Conservation (phyloP, 441 rosid species). For the Pelargonium myrrhifolium region DNA sequence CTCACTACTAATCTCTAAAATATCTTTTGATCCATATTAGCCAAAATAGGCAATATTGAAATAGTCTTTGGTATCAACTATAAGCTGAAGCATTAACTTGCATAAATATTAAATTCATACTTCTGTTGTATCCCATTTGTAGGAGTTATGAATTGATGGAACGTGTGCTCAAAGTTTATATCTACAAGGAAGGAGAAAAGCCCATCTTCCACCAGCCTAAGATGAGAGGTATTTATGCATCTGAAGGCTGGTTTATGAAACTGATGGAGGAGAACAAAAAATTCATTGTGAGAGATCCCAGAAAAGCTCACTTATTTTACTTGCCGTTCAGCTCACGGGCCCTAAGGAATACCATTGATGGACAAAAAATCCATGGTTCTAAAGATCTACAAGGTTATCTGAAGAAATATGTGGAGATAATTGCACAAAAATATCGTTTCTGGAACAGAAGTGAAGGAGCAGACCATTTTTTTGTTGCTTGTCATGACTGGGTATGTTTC, state of each 20-base stretch:
- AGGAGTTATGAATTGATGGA: conserved; percentile 91
- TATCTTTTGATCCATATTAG: not conserved
- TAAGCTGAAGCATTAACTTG: conserved; percentile 12
- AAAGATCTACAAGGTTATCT: conserved; percentile 43
- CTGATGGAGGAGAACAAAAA: conserved; percentile 68
- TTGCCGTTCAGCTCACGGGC: conserved; percentile 58
- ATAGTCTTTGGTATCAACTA: not conserved
- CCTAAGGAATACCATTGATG: conserved; percentile 44
- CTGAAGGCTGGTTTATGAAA: conserved; percentile 97
- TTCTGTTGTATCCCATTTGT: conserved; percentile 14
- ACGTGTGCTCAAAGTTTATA: conserved; percentile 57
- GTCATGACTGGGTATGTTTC: conserved; percentile 93
- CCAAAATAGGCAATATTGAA: not conserved
- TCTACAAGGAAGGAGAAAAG: conserved; percentile 74
- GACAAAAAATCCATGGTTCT: conserved; percentile 27
- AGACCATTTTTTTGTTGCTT: conserved; percentile 82
- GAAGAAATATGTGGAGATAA: conserved; percentile 45
- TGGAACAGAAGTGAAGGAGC: conserved; percentile 85
- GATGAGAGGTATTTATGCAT: conserved; percentile 80
- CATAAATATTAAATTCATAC: not conserved
- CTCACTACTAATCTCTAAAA: not conserved
- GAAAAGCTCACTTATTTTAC: conserved; percentile 84
- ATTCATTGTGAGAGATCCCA: conserved; percentile 64
- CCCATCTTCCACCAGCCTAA: conserved; percentile 72
- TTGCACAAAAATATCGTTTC: conserved; percentile 56